Evolutionary conservation across 148 eudicot species (phyloP).

Genomic region (Polygonum maritimum): DNA sequence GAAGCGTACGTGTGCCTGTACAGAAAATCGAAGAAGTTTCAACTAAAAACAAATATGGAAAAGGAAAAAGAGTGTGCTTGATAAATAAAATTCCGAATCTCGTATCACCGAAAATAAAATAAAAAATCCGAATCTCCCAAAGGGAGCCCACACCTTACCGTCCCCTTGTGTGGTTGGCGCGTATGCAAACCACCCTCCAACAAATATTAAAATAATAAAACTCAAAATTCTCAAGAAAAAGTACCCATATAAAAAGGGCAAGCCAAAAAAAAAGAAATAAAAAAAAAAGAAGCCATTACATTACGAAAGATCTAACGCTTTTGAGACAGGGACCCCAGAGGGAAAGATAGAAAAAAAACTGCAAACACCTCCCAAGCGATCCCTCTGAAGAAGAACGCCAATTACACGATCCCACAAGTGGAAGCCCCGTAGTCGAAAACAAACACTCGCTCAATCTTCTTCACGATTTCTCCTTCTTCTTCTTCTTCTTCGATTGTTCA

Average conservation of each 20-base stretch:
- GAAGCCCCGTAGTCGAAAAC: background rate
- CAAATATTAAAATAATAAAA: background rate
- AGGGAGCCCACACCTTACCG: background rate
- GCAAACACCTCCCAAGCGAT: background rate
- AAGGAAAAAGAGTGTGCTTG: background rate
- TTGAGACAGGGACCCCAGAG: background rate
- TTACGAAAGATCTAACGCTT: constrained; percentile 1
- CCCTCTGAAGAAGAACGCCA: background rate
- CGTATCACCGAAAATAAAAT: background rate
- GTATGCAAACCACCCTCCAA: background rate
- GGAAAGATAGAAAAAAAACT: background rate
- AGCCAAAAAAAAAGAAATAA: background rate
- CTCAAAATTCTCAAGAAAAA: background rate
- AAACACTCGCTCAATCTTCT: background rate
- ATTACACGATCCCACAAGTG: background rate
- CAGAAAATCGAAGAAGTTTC: no score
- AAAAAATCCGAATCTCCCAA: background rate
- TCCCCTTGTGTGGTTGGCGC: constrained; percentile 4
- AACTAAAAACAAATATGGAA: no score
- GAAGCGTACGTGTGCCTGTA: no score
- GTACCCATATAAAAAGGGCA: background rate
- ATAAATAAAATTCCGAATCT: no score
- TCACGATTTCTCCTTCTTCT: background rate
- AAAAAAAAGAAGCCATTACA: background rate
- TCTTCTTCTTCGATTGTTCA: background rate